These are phyloP conservation scores for Microdochium paspali DNA, from an alignment of 2,329 filamentous ascomycete species.

Conservation along the genomic window DNA sequence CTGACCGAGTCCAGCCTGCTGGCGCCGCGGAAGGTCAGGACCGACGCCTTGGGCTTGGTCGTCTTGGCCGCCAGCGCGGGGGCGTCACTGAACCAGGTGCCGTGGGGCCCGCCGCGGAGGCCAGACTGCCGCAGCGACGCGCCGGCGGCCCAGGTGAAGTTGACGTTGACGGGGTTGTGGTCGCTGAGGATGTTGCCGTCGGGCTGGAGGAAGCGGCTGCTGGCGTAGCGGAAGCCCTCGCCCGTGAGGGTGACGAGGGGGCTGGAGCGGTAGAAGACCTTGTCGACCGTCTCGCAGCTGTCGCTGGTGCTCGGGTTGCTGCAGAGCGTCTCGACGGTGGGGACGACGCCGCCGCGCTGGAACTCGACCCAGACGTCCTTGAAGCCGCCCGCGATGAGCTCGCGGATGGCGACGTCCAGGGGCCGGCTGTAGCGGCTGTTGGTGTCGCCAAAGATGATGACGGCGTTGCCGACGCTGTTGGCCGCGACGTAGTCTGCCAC, in stretches of 20 bases:
- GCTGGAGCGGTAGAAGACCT: conserved; percentile 50
- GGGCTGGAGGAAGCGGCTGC: conserved; percentile 44
- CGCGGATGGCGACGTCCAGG: conserved; percentile 40
- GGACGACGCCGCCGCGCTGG: conserved; percentile 33
- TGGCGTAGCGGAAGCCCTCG: conserved; percentile 44
- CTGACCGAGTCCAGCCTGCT: conserved; percentile 40
- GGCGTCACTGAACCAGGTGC: conserved; percentile 48
- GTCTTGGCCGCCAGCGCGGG: conserved; percentile 21
- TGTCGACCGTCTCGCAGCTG: conserved; percentile 58
- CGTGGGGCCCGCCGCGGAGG: conserved; percentile 37
- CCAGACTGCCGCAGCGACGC: conserved; percentile 30
- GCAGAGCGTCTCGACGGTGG: conserved; percentile 37
- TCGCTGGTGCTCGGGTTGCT: conserved; percentile 44
- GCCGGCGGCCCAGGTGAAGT: conserved; percentile 34
- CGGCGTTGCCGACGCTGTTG: conserved; percentile 49
- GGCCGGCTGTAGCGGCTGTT: conserved; percentile 55
- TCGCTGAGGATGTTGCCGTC: conserved; percentile 50
- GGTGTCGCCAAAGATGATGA: conserved; percentile 55
- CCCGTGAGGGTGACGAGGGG: conserved; percentile 35
- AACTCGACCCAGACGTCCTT: conserved; percentile 52
- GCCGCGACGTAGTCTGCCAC: conserved; percentile 46
- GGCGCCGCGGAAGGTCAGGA: conserved; percentile 34
- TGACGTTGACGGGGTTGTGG: conserved; percentile 54
- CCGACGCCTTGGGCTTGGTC: conserved; percentile 22
- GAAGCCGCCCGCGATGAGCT: conserved; percentile 41